Base-by-base conservation (phyloP, 352 stramenopile genomes). In the Globisporangium emineosum region DNA sequence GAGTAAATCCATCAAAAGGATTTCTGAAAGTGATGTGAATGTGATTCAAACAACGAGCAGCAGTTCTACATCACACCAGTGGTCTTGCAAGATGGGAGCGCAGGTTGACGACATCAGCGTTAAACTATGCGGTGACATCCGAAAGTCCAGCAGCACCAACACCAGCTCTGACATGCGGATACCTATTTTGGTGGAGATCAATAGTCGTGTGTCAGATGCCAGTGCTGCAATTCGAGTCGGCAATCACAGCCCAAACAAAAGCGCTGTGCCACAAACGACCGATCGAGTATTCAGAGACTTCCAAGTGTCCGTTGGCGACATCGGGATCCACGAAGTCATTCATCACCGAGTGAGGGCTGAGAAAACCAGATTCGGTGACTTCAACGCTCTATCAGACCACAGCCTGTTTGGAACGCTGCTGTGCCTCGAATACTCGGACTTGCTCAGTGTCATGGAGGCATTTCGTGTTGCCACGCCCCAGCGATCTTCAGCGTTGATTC, bases 341-440 rank as follows among this genome's bases (percentile, higher is more conserved):
- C 56, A 73, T 6, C 52, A 58, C 23, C 54, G 25, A 25, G 30
- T 21, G 57, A 52, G 51, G 30, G 27, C 37, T 27, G 19, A 45
- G 19, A 62, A 53, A 61, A n/a, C 2, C 29, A 49, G 19, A 49
- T 84, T 86, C 56, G 80, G 80, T n/a, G 63, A 57, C 9, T 80
- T 89, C 62, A 71, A 52, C 12, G 51, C 27, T 19, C 43, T 89
- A n/a, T 60, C 76, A 6, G 73, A 84, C 13, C 65, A 79, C 40
- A 57, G 57, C 12, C 71, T 89, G 53, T 63, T 80, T 37, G 68
- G 73, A 15, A 73, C 84, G 45, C 67, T 90, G 33, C 56, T 90
- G 15, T 88, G 76, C 43, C 66, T 90, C 35, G 69, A 77, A 25
- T 42, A 77, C 40, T 43, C 57, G 30, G 77, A 86, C 29, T 60